These are phyloP conservation scores for Biancaea sappan DNA, from an alignment of 306 rosid species.

Conservation along the genomic window DNA sequence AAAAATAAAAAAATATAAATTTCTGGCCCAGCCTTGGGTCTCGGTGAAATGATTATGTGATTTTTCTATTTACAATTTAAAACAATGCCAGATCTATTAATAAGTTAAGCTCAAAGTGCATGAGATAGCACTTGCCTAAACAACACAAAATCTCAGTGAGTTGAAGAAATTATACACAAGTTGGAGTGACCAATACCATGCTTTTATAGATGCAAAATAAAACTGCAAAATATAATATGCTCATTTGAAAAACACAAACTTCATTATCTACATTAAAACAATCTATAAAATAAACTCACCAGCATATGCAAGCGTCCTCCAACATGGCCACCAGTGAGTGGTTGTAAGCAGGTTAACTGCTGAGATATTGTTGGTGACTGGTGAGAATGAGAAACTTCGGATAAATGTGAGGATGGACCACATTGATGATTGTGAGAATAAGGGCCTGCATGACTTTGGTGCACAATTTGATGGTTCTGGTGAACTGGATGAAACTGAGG, in stretches of 20 bases:
- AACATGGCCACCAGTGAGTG: constrained; percentile 65
- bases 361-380: constrained; percentile 79
- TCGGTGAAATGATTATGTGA: too few species aligned
- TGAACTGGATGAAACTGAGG: constrained; percentile 80
- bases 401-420: constrained; percentile 67
- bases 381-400: constrained; percentile 82
- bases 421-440: constrained; percentile 82
- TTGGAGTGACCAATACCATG: not conserved
- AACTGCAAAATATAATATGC: constrained; percentile 24
- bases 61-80: too few species aligned
- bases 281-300: constrained; percentile 55
- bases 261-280: constrained; percentile 4
- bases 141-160: constrained; percentile 20
- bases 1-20: too few species aligned
- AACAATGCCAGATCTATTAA: constrained; percentile 8
- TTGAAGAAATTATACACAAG: constrained; percentile 19
- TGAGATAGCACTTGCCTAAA: not conserved
- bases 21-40: too few species aligned
- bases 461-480: constrained; percentile 76
- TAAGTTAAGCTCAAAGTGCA: constrained; percentile 11
- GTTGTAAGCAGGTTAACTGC: constrained; percentile 80
- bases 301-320: constrained; percentile 88
- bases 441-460: constrained; percentile 70
- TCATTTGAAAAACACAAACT: constrained; percentile 11
- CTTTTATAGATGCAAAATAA: constrained; percentile 22